phyloP scores from a whole-genome alignment of 768 basidiomycete genomes.

The Lyophyllum atratum region DNA sequence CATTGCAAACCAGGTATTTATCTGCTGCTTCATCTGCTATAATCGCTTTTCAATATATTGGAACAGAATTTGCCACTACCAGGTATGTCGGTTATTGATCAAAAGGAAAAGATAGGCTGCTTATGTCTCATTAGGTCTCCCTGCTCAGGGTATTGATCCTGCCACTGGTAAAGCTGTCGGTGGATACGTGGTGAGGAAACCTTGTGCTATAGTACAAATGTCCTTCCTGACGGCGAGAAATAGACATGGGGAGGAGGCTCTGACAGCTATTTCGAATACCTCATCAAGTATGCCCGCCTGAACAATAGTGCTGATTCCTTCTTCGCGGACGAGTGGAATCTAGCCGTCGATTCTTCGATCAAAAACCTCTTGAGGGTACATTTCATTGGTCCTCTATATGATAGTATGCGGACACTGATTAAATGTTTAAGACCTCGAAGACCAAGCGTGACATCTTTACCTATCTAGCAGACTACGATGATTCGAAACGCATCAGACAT shows the following conservation, averaged over 20 bases:
- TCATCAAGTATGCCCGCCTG: slow-evolving; percentile 71
- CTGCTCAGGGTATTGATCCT: slow-evolving; percentile 56
- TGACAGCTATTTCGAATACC: slow-evolving; percentile 79
- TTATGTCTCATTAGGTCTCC: slow-evolving; percentile 37
- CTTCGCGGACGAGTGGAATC: slow-evolving; percentile 68
- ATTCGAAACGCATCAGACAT: slow-evolving; percentile 46
- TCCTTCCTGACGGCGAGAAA: background rate
- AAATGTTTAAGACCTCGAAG: slow-evolving; percentile 57
- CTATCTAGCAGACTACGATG: slow-evolving; percentile 69
- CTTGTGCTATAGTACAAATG: background rate
- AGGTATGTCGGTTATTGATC: slow-evolving; percentile 17
- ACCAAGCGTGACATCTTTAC: slow-evolving; percentile 48
- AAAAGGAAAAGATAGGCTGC: slow-evolving; percentile 20
- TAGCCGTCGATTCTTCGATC: slow-evolving; percentile 74
- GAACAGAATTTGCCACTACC: slow-evolving; percentile 38
- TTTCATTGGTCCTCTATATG: background rate
- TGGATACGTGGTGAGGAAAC: slow-evolving; percentile 53
- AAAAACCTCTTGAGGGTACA: slow-evolving; percentile 55
- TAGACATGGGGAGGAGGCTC: slow-evolving; percentile 71
- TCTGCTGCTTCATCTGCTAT: background rate
- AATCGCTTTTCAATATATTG: background rate
- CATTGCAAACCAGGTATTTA: slow-evolving; percentile 45
- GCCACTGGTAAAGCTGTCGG: slow-evolving; percentile 44
- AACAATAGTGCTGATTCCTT: slow-evolving; percentile 63
- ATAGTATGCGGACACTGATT: background rate